These are phyloP conservation scores for Phaeosphaeriaceae sp. DNA, from an alignment of 2,329 filamentous ascomycete genomes.

Conservation along the genomic window DNA sequence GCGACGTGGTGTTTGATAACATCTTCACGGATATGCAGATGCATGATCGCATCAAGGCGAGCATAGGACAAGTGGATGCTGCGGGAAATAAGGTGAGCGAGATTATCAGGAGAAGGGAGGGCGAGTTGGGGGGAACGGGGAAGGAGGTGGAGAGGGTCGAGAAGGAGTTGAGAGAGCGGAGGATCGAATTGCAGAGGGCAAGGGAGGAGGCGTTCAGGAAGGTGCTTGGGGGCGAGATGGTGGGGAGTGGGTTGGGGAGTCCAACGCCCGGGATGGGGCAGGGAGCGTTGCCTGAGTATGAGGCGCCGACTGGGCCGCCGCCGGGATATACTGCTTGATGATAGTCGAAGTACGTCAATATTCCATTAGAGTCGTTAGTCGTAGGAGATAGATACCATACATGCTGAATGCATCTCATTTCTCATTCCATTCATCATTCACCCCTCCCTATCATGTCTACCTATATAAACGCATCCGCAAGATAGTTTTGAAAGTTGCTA, in stretches of 20 bases:
- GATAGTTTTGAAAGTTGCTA: conserved; percentile 54
- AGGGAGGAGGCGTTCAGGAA: conserved; percentile 54
- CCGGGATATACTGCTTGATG: conserved; percentile 8
- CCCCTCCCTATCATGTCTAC: neutral
- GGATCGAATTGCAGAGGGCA: conserved; percentile 53
- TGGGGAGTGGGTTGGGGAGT: conserved; percentile 2
- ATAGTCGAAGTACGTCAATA: too few species aligned
- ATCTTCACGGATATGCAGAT: conserved; percentile 62
- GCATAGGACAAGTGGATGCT: conserved; percentile 40
- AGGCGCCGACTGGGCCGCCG: conserved; percentile 1
- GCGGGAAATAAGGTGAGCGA: conserved; percentile 37
- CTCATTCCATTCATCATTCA: neutral
- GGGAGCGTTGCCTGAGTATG: neutral
- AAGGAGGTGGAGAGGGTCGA: conserved; percentile 40
- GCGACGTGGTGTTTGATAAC: conserved; percentile 64
- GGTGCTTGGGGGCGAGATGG: conserved; percentile 22
- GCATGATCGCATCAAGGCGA: conserved; percentile 60
- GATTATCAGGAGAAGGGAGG: conserved; percentile 43
- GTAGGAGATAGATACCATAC: neutral
- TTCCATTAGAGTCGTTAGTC: too few species aligned
- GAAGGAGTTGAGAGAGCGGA: conserved; percentile 35
- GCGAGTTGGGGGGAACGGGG: conserved; percentile 29
- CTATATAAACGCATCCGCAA: conserved; percentile 41
- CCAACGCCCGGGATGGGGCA: neutral
- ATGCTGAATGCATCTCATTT: neutral